Evolutionary conservation across 2,329 filamentous ascomycete genomes (phyloP).

Genomic region (Talaromyces verruculosus): DNA sequence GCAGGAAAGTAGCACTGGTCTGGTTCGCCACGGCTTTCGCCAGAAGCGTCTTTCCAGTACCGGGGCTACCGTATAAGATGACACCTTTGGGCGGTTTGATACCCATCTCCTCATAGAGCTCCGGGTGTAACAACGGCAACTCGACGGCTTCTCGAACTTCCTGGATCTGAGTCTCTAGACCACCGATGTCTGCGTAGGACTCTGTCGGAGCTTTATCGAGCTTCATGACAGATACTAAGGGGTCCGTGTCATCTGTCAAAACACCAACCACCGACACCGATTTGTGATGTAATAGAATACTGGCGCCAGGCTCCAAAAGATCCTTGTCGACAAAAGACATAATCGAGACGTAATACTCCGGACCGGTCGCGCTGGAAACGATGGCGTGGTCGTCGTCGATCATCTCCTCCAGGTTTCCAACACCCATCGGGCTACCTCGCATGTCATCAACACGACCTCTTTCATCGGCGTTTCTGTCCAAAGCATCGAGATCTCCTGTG

Average conservation of each 20-base stretch:
- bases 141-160: constrained; percentile 97
- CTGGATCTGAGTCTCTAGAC: constrained; percentile 91
- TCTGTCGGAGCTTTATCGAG: constrained; percentile 97
- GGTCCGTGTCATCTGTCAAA: constrained; percentile 92
- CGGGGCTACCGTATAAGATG: constrained; percentile 94
- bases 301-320: constrained; percentile 90
- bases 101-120: constrained; percentile 99
- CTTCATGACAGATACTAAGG: constrained; percentile 97
- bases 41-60: constrained; percentile 92
- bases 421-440: constrained; percentile 97
- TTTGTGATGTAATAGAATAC: constrained; percentile 94
- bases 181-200: constrained; percentile 97
- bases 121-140: constrained; percentile 87
- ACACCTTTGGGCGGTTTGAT: constrained; percentile 99
- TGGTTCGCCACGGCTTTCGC: constrained; percentile 98
- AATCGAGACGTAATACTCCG: constrained; percentile 99
- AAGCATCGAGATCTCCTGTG: constrained; percentile 68
- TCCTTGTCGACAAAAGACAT: constrained; percentile 99
- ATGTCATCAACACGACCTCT: constrained; percentile 94
- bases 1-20: constrained; percentile 96
- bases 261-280: constrained; percentile 97
- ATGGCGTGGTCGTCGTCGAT: constrained; percentile 99
- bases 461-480: constrained; percentile 91
- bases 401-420: constrained; percentile 95
- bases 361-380: constrained; percentile 93